phyloP scores from a whole-genome alignment of 257 asterid species.

The Plectranthus barbatus region DNA sequence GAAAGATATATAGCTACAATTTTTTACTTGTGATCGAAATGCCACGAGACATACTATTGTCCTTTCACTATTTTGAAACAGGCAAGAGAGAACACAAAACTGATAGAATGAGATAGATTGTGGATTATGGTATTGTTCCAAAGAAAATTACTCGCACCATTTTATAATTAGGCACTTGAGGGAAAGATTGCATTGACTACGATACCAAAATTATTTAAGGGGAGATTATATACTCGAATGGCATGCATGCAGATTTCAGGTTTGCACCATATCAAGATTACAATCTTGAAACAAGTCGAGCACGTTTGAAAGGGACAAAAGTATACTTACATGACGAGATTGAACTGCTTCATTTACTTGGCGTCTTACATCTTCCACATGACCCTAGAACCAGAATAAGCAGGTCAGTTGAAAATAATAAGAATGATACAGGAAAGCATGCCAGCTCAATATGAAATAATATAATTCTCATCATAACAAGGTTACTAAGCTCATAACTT shows the following conservation, averaged over 20 bases:
- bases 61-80: neutral
- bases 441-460: neutral
- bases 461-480: neutral
- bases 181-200: neutral
- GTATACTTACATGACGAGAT: constrained; percentile 75
- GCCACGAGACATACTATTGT: neutral
- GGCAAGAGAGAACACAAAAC: neutral
- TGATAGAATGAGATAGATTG: neutral
- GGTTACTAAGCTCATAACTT: neutral
- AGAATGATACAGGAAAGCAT: neutral
- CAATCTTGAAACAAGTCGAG: neutral
- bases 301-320: neutral
- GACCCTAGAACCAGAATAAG: constrained; percentile 56
- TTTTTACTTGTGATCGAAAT: constrained; percentile 1
- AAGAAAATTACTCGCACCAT: neutral
- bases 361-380: constrained; percentile 83
- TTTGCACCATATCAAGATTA: neutral
- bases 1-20: neutral
- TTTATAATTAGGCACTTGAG: too few relatives aligned
- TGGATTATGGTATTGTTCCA: neutral
- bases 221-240: neutral
- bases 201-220: neutral
- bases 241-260: neutral
- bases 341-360: constrained; percentile 94
- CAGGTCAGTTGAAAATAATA: constrained; percentile 6